Conservation (phyloP, 1,139 yeast genomes). For the Lodderomyces elongisporus region DNA sequence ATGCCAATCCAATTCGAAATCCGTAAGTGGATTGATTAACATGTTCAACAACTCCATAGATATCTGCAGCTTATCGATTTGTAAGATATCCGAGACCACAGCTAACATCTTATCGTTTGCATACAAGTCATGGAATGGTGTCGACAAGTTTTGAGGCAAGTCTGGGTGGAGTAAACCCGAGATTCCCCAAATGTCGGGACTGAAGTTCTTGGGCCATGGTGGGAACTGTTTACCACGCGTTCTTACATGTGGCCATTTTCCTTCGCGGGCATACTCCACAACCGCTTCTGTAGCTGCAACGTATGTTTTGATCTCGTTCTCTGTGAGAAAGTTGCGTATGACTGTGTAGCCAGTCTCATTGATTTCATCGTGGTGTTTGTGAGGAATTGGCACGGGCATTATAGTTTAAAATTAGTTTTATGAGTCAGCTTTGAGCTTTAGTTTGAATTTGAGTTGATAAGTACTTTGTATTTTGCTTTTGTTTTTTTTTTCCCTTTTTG, state of each 20-base stretch:
- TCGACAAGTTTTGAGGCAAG: constrained; percentile 29
- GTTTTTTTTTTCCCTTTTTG: no score
- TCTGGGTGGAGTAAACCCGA: constrained; percentile 50
- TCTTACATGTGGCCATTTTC: constrained; percentile 50
- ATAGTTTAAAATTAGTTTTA: background rate
- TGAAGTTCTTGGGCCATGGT: constrained; percentile 53
- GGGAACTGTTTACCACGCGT: constrained; percentile 56
- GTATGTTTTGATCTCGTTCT: constrained; percentile 37
- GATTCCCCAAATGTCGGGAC: constrained; percentile 57
- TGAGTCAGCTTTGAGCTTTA: background rate
- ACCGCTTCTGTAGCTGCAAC: constrained; percentile 36
- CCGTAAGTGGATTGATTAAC: constrained; percentile 53
- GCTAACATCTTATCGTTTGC: constrained; percentile 37
- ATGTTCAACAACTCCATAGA: constrained; percentile 53
- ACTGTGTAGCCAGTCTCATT: constrained; percentile 43
- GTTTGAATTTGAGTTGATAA: no score
- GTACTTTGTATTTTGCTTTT: no score
- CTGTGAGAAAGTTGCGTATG: constrained; percentile 36
- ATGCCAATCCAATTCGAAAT: constrained; percentile 56
- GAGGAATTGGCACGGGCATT: constrained; percentile 11
- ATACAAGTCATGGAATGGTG: constrained; percentile 43
- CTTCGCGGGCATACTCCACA: constrained; percentile 44
- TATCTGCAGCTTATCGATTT: constrained; percentile 31
- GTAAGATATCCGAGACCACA: constrained; percentile 43
- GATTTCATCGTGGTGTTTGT: constrained; percentile 29